These are phyloP conservation scores for Sordariomycetes sp. DNA, from an alignment of 2,329 filamentous ascomycete species.

Conservation along the genomic window DNA sequence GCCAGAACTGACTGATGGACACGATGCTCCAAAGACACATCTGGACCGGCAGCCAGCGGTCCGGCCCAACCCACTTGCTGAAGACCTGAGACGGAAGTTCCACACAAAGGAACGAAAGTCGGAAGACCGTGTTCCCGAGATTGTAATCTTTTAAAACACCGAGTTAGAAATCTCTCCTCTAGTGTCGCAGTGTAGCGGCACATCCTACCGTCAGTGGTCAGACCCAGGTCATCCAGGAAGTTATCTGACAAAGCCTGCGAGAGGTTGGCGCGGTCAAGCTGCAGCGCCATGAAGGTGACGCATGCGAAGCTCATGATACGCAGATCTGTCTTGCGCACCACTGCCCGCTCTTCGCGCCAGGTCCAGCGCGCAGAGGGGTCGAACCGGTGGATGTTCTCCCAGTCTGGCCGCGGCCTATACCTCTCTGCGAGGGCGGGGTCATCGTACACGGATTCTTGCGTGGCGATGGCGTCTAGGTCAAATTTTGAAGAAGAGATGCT, in stretches of 20 bases:
- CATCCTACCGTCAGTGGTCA: conserved; percentile 25
- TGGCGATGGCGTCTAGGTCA: not conserved
- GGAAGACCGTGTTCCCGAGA: conserved; percentile 21
- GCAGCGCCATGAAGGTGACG: conserved; percentile 29
- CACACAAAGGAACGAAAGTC: conserved; percentile 18
- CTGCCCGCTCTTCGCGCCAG: conserved; percentile 24
- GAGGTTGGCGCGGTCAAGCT: conserved; percentile 38
- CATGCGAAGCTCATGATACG: conserved; percentile 36
- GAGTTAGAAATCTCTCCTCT: too few relatives aligned
- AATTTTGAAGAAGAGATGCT: conserved; percentile 12
- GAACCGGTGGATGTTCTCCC: conserved; percentile 34
- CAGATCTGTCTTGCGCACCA: conserved; percentile 26
- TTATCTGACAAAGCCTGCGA: conserved; percentile 35
- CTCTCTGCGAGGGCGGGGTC: conserved; percentile 21
- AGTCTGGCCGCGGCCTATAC: conserved; percentile 18
- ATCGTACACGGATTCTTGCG: conserved; percentile 23
- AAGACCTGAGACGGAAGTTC: conserved; percentile 49
- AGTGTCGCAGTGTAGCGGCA: too few relatives aligned
- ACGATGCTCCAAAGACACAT: conserved; percentile 46
- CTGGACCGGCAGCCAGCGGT: conserved; percentile 49
- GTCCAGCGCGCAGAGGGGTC: conserved; percentile 32
- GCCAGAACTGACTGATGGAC: conserved; percentile 33
- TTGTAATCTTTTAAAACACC: conserved; percentile 16
- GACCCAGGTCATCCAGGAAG: conserved; percentile 28
- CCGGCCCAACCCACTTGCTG: conserved; percentile 44